Conservation (phyloP, 2,329 filamentous ascomycete species). For the Hymenoscyphus infarciens region DNA sequence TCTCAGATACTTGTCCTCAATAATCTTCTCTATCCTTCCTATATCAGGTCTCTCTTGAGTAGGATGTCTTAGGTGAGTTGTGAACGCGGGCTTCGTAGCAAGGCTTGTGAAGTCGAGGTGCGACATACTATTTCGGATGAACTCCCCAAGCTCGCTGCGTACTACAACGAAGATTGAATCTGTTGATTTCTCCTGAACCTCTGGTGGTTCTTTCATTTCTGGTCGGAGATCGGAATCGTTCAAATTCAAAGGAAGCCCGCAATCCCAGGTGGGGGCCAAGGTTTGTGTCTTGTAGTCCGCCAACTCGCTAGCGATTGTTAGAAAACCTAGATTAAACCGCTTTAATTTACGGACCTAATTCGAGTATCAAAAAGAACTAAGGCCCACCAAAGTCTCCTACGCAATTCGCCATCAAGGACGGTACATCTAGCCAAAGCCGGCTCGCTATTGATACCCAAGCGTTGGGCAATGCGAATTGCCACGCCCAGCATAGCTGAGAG, state of each 20-base stretch:
- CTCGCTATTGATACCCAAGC: conserved; percentile 67
- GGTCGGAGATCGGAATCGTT: conserved; percentile 58
- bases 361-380: conserved; percentile 66
- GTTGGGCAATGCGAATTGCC: conserved; percentile 63
- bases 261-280: conserved; percentile 47
- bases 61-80: background rate
- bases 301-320: conserved; percentile 55
- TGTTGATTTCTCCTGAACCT: conserved; percentile 48
- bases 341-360: too few species aligned
- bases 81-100: conserved; percentile 12
- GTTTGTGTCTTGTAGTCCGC: conserved; percentile 44
- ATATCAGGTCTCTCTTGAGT: conserved; percentile 19
- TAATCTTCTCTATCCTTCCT: conserved; percentile 36
- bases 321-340: too few species aligned
- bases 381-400: conserved; percentile 72
- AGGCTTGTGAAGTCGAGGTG: too few species aligned
- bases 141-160: conserved; percentile 52
- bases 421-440: conserved; percentile 42
- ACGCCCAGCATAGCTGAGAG: conserved; percentile 61
- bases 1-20: conserved; percentile 43
- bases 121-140: conserved; percentile 22
- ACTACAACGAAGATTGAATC: conserved; percentile 59
- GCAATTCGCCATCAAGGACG: conserved; percentile 64
- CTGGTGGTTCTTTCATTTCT: conserved; percentile 52
- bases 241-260: conserved; percentile 56